A percentile compares a stretch with the other conserved stretches of the same genome.
phyloP scores from a whole-genome alignment of 805 yeast genomes.

The Kluyveromyces nonfermentans region DNA sequence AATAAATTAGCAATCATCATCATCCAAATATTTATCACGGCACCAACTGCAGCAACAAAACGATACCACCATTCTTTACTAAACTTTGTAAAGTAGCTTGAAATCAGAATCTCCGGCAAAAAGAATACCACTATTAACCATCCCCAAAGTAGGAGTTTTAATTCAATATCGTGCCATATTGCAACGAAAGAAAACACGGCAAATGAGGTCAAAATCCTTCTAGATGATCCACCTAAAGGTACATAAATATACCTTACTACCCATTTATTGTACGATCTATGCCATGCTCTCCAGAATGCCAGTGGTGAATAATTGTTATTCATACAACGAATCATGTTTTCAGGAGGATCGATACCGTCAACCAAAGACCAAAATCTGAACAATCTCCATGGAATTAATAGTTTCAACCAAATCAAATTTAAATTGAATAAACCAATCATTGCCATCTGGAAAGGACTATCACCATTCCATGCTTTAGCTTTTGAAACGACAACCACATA shows the following conservation, averaged over 20 bases:
- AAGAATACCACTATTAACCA: slow-evolving; percentile 85
- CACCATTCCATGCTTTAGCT: slow-evolving; percentile 80
- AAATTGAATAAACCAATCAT: slow-evolving; percentile 90
- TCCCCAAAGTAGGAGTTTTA: slow-evolving; percentile 86
- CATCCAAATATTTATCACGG: slow-evolving; percentile 86
- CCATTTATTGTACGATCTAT: slow-evolving; percentile 87
- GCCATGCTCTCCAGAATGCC: slow-evolving; percentile 99
- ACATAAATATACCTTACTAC: slow-evolving; percentile 79
- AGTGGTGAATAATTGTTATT: slow-evolving; percentile 86
- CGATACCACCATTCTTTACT: slow-evolving; percentile 58
- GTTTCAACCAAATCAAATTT: slow-evolving; percentile 86
- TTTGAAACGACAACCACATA: slow-evolving; percentile 92
- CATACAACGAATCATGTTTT: slow-evolving; percentile 94
- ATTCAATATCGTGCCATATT: slow-evolving; percentile 94
- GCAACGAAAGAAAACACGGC: slow-evolving; percentile 94
- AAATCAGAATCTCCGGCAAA: slow-evolving; percentile 71
- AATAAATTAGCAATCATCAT: slow-evolving; percentile 95
- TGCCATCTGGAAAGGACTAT: slow-evolving; percentile 84
- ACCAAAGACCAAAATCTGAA: slow-evolving; percentile 86
- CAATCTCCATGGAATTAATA: slow-evolving; percentile 91
- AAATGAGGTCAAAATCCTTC: slow-evolving; percentile 65
- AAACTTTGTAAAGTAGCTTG: slow-evolving; percentile 34
- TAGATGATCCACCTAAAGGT: slow-evolving; percentile 78
- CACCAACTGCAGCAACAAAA: slow-evolving; percentile 77
- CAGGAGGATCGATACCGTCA: slow-evolving; percentile 96